Evolutionary conservation across 192 early-diverging fungal species (phyloP).

Genomic region (Spizellomyces sp.): DNA sequence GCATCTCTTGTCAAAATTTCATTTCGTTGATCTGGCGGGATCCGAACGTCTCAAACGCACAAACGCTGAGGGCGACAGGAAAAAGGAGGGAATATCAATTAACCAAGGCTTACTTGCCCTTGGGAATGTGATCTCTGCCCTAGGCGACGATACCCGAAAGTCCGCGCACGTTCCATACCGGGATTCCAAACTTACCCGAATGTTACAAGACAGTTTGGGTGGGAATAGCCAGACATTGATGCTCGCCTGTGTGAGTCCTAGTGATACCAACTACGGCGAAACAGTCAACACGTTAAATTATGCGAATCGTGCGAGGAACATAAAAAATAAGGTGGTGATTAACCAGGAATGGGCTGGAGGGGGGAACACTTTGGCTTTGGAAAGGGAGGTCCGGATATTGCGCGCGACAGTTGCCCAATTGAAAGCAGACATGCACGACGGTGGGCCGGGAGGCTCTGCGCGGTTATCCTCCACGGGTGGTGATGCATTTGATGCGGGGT

Average conservation of each 20-base stretch:
- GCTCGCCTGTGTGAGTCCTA: constrained; percentile 92
- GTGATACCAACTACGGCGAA: constrained; percentile 83
- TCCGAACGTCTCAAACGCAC: constrained; percentile 94
- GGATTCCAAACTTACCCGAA: constrained; percentile 91
- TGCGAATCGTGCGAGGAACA: constrained; percentile 94
- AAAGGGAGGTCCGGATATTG: constrained; percentile 44
- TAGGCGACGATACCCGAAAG: constrained; percentile 70
- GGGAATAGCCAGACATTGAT: constrained; percentile 92
- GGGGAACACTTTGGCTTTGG: constrained; percentile 29
- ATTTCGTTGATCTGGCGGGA: constrained; percentile 99
- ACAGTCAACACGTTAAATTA: constrained; percentile 96
- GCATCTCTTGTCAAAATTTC: constrained; percentile 83
- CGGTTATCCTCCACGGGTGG: not conserved
- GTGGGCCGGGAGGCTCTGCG: not conserved
- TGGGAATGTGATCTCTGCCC: constrained; percentile 97
- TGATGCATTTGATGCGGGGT: not conserved
- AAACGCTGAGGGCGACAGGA: constrained; percentile 86
- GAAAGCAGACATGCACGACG: constrained; percentile 36
- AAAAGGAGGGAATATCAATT: constrained; percentile 96
- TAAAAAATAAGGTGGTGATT: constrained; percentile 86
- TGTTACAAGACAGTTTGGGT: constrained; percentile 95
- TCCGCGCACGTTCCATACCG: constrained; percentile 87
- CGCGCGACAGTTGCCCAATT: constrained; percentile 46
- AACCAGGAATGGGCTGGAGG: constrained; percentile 62
- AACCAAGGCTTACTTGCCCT: constrained; percentile 94